Conservation (phyloP, 768 basidiomycete genomes). For the Tulasnella sp. region DNA sequence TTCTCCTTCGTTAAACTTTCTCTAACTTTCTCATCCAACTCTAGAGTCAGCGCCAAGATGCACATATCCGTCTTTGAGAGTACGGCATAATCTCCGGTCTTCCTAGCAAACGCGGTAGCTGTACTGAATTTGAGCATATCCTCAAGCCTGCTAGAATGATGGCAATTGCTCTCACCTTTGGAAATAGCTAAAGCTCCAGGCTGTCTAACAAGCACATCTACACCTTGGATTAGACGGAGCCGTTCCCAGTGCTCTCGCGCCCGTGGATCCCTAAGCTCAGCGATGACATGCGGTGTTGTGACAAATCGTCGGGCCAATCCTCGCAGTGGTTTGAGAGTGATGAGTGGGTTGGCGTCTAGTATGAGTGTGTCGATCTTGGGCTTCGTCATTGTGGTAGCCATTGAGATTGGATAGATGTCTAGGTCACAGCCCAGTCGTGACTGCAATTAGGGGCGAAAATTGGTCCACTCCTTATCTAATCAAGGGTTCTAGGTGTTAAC, state of each 20-base stretch:
- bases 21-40: conserved; percentile 44
- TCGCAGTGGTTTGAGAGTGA: conserved; percentile 80
- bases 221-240: conserved; percentile 63
- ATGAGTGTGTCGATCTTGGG: conserved; percentile 48
- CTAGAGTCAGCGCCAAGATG: conserved; percentile 78
- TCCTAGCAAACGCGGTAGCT: conserved; percentile 89
- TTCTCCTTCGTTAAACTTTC: conserved; percentile 19
- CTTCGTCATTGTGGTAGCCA: background rate
- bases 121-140: background rate
- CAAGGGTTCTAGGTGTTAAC: background rate
- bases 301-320: conserved; percentile 77
- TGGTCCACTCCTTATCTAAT: too few relatives aligned
- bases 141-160: background rate
- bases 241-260: conserved; percentile 79
- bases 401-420: too few relatives aligned
- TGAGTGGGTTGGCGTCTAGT: conserved; percentile 86
- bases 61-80: conserved; percentile 85
- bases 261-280: conserved; percentile 79
- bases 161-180: conserved; percentile 31
- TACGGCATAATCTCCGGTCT: conserved; percentile 91
- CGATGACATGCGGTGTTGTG: conserved; percentile 82
- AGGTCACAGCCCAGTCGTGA: too few relatives aligned
- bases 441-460: too few relatives aligned
- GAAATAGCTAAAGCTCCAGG: conserved; percentile 58
- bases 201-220: conserved; percentile 55